These are phyloP conservation scores for Camellia lanceoleosa DNA, from an alignment of 148 eudicot genomes.

Conservation along the genomic window DNA sequence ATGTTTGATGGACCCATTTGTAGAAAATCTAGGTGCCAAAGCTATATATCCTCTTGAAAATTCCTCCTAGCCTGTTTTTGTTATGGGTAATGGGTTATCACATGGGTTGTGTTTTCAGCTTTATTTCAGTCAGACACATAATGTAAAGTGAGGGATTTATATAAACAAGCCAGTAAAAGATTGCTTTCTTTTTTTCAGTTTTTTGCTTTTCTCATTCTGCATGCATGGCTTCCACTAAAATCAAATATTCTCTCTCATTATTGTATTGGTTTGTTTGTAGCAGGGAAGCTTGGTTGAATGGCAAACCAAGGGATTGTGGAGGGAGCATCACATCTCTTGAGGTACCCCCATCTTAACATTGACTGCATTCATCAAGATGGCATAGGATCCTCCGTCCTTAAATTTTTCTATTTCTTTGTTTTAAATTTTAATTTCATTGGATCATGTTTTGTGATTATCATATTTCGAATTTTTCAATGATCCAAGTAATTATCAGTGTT, in stretches of 20 bases:
- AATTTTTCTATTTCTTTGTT: no score
- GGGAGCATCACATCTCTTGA: conserved; percentile 65
- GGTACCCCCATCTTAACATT: conserved; percentile 29
- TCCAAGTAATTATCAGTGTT: no score
- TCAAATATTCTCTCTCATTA: conserved; percentile 28
- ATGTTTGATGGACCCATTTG: conserved; percentile 11
- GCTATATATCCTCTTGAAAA: not conserved
- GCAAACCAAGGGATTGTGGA: conserved; percentile 47
- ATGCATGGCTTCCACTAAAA: conserved; percentile 6
- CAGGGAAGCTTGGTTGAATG: conserved; percentile 95
- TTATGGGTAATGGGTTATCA: conserved; percentile 29
- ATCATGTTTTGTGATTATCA: no score
- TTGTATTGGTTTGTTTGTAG: conserved; percentile 35
- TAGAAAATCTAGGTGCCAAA: conserved; percentile 18
- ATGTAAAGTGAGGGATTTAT: conserved; percentile 5
- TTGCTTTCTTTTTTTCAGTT: conserved; percentile 21
- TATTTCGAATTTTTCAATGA: no score
- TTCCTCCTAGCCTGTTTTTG: conserved; percentile 5
- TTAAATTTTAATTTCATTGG: no score
- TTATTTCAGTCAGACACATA: conserved; percentile 16
- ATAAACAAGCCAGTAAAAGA: conserved; percentile 14
- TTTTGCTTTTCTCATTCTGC: conserved; percentile 22
- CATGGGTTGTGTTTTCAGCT: conserved; percentile 32
- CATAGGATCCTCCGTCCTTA: not conserved
- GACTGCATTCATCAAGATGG: conserved; percentile 2